Evolutionary conservation across 805 yeast genomes (phyloP).

Genomic region (Myxozyma sirexii): DNA sequence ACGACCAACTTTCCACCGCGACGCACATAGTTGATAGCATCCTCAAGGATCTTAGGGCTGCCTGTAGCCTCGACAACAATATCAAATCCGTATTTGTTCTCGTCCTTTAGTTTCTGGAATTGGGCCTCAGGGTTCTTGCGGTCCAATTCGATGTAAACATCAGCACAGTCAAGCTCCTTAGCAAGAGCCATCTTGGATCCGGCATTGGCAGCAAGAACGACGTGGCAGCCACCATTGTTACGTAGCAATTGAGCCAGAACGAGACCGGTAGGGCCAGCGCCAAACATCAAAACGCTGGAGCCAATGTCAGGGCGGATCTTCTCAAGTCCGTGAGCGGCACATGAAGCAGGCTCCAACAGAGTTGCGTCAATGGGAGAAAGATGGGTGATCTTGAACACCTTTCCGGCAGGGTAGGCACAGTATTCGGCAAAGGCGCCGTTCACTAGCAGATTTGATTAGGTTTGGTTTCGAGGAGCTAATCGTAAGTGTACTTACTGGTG

Average conservation of each 20-base stretch:
- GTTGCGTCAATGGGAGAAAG: constrained; percentile 30
- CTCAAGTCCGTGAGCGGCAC: constrained; percentile 33
- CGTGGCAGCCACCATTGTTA: constrained; percentile 33
- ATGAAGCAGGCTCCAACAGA: constrained; percentile 32
- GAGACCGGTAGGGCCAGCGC: constrained; percentile 34
- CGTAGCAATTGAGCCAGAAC: constrained; percentile 31
- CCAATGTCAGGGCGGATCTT: constrained; percentile 32
- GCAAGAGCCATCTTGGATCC: constrained; percentile 32
- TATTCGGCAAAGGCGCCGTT: constrained; percentile 33
- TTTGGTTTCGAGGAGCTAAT: background rate
- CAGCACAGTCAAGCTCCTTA: constrained; percentile 26
- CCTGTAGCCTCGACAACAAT: constrained; percentile 34
- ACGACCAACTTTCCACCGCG: constrained; percentile 33
- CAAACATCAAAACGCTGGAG: constrained; percentile 31
- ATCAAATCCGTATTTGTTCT: constrained; percentile 32
- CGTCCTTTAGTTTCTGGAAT: constrained; percentile 22
- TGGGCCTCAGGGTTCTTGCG: constrained; percentile 26
- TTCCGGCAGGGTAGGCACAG: constrained; percentile 32
- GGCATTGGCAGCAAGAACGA: constrained; percentile 29
- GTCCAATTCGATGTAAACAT: constrained; percentile 29
- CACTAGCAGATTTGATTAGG: constrained; percentile 4
- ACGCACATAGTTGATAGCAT: constrained; percentile 31
- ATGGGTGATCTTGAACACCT: constrained; percentile 30
- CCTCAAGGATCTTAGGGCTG: constrained; percentile 25
- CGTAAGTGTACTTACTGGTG: constrained; percentile 12